Base-by-base conservation (phyloP, 352 stramenopile species). In the Phytophthora parvispora region DNA sequence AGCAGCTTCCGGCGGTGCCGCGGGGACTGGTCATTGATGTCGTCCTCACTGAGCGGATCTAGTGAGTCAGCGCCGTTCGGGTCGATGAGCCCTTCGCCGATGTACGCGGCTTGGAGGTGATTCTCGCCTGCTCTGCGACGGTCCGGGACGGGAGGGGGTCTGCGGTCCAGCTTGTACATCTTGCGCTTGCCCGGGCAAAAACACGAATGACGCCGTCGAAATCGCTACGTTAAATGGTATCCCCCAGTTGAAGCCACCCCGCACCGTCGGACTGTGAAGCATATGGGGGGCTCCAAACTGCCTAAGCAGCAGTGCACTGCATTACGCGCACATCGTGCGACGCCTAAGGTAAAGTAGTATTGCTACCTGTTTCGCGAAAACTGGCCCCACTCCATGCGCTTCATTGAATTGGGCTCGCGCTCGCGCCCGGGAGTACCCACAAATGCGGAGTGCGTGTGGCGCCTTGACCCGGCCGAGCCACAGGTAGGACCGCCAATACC, bases 11-110 rank as follows among this genome's bases (percentile, higher is more conserved):
- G 89, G 56, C 78, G 67, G 7, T 75, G 69, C 32, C 77, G 81
- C 51, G 81, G 45, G 9, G 66, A 57, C 34, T 53, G 55, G 10
- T 64, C 22, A 29, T 70, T 31, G 38, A 25, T 69, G 28, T 76
- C 67, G n/a, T 91, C 78, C 2, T 89, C 83, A 49, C 42, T 18
- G 10, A 49, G 18, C 13, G 42, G 42, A 10, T 36, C 31, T 10
- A 36, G 31, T 36, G 31, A 36, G 48, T 83, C 64, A 18, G 60
- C 47, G 42, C 63, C 72, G 22, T 69, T 75, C 7, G 67, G 51
- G 36, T 87, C 74, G 12, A 87, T 64, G 22, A 89, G 69, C 9
- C 83, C 83, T 72, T 91, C 83, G 45, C 83, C 83, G 20, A 91
- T 86, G 66, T 79, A 91, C 45, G 45, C 54, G 29, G 62, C 67